These are phyloP conservation scores for Guillardia theta DNA, from an alignment of 78 protist species.

Conservation along the genomic window DNA sequence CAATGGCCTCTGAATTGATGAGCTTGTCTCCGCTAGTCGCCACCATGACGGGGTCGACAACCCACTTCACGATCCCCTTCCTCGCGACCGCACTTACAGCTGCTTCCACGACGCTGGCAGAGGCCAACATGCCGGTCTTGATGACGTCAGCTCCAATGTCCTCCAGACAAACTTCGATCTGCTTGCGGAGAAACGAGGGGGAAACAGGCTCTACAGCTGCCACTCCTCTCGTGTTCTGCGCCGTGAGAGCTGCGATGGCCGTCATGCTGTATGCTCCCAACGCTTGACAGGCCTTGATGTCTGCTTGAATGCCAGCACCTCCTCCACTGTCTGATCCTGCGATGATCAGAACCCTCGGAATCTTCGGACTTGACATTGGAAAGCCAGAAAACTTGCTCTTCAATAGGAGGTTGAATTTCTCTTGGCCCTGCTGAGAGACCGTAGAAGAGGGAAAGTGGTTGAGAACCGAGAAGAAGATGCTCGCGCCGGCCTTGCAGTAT, in stretches of 20 bases:
- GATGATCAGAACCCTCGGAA: constrained; percentile 25
- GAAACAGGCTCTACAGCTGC: neutral
- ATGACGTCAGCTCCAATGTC: constrained; percentile 37
- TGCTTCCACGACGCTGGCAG: neutral
- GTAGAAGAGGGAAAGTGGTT: no score
- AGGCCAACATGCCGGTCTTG: constrained; percentile 56
- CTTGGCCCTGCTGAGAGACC: no score
- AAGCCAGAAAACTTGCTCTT: no score
- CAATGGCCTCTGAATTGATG: neutral
- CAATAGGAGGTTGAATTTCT: no score
- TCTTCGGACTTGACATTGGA: no score
- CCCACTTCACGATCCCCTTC: neutral
- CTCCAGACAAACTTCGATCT: neutral
- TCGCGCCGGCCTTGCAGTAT: no score
- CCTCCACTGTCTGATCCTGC: constrained; percentile 53
- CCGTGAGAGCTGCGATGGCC: constrained; percentile 53
- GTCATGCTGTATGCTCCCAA: constrained; percentile 37
- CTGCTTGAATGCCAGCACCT: constrained; percentile 59
- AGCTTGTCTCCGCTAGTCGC: constrained; percentile 38
- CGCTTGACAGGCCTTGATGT: constrained; percentile 50
- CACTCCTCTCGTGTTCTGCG: constrained; percentile 55
- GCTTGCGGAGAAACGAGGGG: neutral
- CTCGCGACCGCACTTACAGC: neutral
- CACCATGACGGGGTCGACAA: constrained; percentile 59
- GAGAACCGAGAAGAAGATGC: no score